These are phyloP conservation scores for Akanthomyces uredinophilus DNA, from an alignment of 2,329 filamentous ascomycete genomes.

Conservation along the genomic window DNA sequence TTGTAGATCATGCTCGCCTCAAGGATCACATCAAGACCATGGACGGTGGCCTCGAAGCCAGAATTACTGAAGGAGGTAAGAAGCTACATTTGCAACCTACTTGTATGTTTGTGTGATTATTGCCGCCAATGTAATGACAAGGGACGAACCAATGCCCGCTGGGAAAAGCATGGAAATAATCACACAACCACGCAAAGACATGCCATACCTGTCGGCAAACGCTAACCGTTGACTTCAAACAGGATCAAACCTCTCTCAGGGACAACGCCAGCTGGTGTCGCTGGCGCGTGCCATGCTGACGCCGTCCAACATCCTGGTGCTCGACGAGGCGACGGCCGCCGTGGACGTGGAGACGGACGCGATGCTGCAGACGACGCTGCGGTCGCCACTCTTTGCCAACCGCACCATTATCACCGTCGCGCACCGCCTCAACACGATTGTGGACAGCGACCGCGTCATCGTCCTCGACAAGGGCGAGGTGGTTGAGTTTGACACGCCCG, in stretches of 20 bases:
- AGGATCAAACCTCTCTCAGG: conserved; percentile 93
- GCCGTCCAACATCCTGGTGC: conserved; percentile 91
- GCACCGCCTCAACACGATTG: conserved; percentile 95
- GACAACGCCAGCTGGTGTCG: conserved; percentile 90
- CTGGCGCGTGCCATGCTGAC: conserved; percentile 90
- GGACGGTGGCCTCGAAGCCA: conserved; percentile 85
- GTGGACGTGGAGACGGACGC: conserved; percentile 65
- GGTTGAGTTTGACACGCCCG: conserved; percentile 85
- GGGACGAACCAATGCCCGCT: neutral
- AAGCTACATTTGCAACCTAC: conserved; percentile 20
- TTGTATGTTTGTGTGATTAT: conserved; percentile 9
- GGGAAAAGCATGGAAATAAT: neutral
- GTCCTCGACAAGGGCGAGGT: conserved; percentile 89
- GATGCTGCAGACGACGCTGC: conserved; percentile 59
- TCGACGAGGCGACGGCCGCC: conserved; percentile 90
- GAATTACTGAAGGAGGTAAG: conserved; percentile 89
- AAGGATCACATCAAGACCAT: conserved; percentile 85
- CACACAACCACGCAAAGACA: neutral
- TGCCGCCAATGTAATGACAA: neutral
- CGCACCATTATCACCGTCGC: conserved; percentile 98
- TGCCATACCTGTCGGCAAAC: neutral
- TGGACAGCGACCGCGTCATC: conserved; percentile 82
- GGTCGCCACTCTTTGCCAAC: conserved; percentile 70
- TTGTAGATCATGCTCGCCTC: conserved; percentile 79
- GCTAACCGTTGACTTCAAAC: conserved; percentile 13